phyloP scores from a whole-genome alignment of 805 yeast species.

The Metschnikowia lachancei region DNA sequence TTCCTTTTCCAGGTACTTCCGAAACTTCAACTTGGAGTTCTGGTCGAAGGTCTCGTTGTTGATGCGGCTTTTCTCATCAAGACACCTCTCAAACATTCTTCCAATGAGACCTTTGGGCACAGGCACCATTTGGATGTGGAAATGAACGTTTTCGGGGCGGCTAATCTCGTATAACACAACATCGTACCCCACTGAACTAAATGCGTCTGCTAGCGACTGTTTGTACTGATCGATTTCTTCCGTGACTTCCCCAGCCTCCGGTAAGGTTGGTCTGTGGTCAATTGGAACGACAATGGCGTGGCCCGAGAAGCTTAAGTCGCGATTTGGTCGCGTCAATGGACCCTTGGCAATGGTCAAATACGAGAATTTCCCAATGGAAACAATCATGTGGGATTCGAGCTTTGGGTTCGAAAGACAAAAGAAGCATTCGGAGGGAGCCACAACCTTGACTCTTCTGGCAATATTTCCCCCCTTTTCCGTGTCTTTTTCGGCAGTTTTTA shows the following conservation, averaged over 20 bases:
- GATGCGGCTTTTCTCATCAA: conserved; percentile 41
- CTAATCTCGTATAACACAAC: conserved; percentile 71
- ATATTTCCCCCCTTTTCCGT: background rate
- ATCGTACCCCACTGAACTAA: conserved; percentile 37
- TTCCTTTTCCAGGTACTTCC: conserved; percentile 21
- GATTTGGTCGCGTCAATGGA: conserved; percentile 60
- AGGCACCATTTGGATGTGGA: conserved; percentile 76
- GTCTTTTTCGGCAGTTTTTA: too few relatives aligned
- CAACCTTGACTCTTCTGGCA: conserved; percentile 27
- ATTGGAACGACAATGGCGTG: conserved; percentile 82
- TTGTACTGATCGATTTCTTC: conserved; percentile 50
- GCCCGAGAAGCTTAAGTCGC: conserved; percentile 60
- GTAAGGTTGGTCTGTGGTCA: conserved; percentile 55
- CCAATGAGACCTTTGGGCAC: conserved; percentile 43
- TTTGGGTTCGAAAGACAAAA: conserved; percentile 81
- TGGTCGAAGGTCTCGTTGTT: conserved; percentile 49
- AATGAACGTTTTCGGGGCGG: conserved; percentile 63
- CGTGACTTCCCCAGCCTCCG: conserved; percentile 7
- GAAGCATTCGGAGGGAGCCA: conserved; percentile 66
- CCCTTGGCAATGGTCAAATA: conserved; percentile 85
- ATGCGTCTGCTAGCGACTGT: conserved; percentile 49
- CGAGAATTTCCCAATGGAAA: conserved; percentile 63
- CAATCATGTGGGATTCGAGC: conserved; percentile 74
- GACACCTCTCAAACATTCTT: conserved; percentile 41
- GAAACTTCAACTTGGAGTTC: conserved; percentile 46